A percentile compares a stretch with the other conserved stretches of the same genome.
Evolutionary conservation across 2,329 filamentous ascomycete species (phyloP).

Genomic region (Neofusicoccum kwambonambiense): DNA sequence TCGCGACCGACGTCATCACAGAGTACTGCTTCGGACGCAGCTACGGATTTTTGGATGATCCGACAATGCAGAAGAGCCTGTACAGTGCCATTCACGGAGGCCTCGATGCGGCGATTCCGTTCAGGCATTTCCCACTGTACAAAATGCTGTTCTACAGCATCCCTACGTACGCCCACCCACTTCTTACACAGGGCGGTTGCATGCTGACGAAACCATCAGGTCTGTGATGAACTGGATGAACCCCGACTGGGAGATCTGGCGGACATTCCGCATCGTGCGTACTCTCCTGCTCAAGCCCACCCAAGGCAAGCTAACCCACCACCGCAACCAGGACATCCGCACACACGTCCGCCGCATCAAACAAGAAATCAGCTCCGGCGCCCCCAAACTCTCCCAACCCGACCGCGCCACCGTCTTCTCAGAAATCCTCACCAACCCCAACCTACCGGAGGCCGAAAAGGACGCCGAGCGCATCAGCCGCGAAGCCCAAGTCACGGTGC

Average conservation of each 20-base stretch:
- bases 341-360: not conserved
- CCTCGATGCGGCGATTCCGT: not conserved
- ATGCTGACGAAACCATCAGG: not conserved
- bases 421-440: not conserved
- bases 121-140: slow-evolving; percentile 7
- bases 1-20: slow-evolving; percentile 25
- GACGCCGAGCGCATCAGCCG: slow-evolving; percentile 30
- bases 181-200: no score
- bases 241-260: not conserved
- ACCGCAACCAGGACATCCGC: not conserved
- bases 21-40: slow-evolving; percentile 23
- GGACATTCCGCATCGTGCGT: not conserved
- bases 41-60: slow-evolving; percentile 22
- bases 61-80: slow-evolving; percentile 20
- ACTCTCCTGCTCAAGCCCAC: no score
- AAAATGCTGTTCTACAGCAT: not conserved
- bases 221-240: slow-evolving; percentile 5
- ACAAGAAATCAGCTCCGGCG: not conserved
- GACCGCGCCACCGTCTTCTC: not conserved
- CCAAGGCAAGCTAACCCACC: no score
- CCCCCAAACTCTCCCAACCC: not conserved
- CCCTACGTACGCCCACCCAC: not conserved
- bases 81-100: slow-evolving; percentile 20
- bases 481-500: slow-evolving; percentile 31
- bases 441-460: slow-evolving; percentile 32